Evolutionary conservation across 1,139 yeast species (phyloP), one percentile per base, ranked within the genome.

Genomic region (Yamadazyma atmosphaerica): DNA sequence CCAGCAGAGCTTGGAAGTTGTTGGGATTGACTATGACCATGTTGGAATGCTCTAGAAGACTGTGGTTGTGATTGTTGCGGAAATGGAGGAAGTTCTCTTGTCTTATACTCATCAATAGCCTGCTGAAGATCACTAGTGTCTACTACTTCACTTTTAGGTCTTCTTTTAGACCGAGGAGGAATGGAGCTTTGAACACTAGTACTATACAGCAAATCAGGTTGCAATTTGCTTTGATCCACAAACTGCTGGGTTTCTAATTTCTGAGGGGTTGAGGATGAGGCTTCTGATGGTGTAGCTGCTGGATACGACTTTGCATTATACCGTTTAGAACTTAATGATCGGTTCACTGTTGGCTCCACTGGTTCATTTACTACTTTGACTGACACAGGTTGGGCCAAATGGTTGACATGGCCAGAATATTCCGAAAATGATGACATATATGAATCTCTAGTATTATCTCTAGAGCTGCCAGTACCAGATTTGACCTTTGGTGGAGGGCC

Each of bases 91-190:
- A 13, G 12, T 10, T 31, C 21, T 9, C 21, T 6, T 10, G 18
- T 11, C 25, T 44, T 35, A 28, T 39, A 38, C 8, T 37, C 30
- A n/a, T 41, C 49, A 23, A 51, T 39, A 25, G 51, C 58, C 18
- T 41, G 41, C 4, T 43, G 41, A 23, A 56, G 44, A 9, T 24
- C 31, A 11, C 33, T 12, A 3, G 41, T 39, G 27, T 45, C 49
- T 14, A 46, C 38, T 3, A 60, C 44, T 38, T 60, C 67, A 39
- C 73, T 66, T 34, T 60, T 57, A 7, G 75, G 76, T 41, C 78
- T 52, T 35, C 68, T 52, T 4, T 59, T 58, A 13, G 74, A 70
- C 36, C 78, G 51, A 1, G 74, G 67, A 4, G 78, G 78, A 2
- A 72, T 59, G 1, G 69, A 52, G 2, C 61, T 61, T 37, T 70